These are phyloP conservation scores for Acacia acuminata DNA, from an alignment of 306 rosid genomes.

Conservation along the genomic window DNA sequence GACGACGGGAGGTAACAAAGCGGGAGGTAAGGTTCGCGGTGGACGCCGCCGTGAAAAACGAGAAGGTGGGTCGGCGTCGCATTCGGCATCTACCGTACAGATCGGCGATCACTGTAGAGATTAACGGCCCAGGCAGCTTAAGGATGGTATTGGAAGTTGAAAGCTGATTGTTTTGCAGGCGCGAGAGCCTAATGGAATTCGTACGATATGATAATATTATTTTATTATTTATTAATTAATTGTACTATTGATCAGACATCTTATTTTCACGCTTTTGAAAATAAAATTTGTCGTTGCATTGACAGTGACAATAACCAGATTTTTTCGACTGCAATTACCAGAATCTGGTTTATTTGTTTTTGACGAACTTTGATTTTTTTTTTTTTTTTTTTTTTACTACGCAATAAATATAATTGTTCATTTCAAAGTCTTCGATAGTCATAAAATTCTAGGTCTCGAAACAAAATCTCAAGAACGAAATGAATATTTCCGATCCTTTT, in stretches of 20 bases:
- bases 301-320: not conserved
- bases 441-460: not conserved
- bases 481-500: not conserved
- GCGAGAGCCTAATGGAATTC: not conserved
- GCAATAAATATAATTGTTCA: no score
- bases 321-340: not conserved
- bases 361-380: not conserved
- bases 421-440: not conserved
- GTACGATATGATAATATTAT: not conserved
- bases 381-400: not conserved
- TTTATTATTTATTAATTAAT: not conserved
- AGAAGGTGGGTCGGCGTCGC: not conserved
- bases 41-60: constrained; percentile 20
- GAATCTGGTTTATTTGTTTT: not conserved
- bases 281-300: not conserved
- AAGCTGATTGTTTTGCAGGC: constrained; percentile 31
- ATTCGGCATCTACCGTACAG: not conserved
- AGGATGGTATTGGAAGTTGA: not conserved
- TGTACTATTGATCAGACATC: not conserved
- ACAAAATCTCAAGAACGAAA: not conserved
- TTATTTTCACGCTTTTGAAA: not conserved
- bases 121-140: not conserved
- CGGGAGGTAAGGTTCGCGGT: not conserved
- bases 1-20: constrained; percentile 12
- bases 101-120: not conserved